A percentile compares a stretch with the other conserved stretches of the same genome.
phyloP scores from a whole-genome alignment of 163 green algal genomes.

The Trebouxia gelatinosa region DNA sequence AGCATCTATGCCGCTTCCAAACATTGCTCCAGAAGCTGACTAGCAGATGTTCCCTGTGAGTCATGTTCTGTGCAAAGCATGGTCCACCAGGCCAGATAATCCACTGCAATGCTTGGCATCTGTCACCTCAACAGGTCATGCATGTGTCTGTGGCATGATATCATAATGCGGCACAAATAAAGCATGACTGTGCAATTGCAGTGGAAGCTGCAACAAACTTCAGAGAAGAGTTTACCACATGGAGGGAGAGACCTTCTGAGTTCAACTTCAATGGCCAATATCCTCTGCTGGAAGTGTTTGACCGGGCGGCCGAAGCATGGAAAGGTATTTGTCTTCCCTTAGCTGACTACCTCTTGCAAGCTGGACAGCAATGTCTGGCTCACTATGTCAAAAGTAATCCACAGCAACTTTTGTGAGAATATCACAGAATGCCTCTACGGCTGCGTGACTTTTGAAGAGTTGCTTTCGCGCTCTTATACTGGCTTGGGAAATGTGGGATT shows the following conservation, averaged over 20 bases:
- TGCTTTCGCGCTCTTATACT: no score
- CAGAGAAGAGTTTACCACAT: constrained; percentile 38
- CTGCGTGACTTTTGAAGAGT: neutral
- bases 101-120: no score
- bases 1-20: no score
- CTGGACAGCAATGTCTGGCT: neutral
- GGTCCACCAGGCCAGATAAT: no score
- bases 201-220: constrained; percentile 35
- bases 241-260: constrained; percentile 55
- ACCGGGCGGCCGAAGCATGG: constrained; percentile 48
- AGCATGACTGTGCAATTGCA: constrained; percentile 4
- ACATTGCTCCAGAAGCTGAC: no score
- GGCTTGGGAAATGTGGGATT: neutral
- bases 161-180: no score
- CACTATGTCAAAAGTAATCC: neutral
- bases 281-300: neutral
- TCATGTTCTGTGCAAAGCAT: no score
- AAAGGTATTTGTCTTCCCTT: constrained; percentile 40
- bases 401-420: neutral
- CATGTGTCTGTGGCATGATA: no score
- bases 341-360: no score
- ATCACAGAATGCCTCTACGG: neutral
- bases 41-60: no score
- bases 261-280: constrained; percentile 57
- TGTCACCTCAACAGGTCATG: no score